Conservation (phyloP, 495 filamentous ascomycete genomes). For the Penicillium turbatum region DNA sequence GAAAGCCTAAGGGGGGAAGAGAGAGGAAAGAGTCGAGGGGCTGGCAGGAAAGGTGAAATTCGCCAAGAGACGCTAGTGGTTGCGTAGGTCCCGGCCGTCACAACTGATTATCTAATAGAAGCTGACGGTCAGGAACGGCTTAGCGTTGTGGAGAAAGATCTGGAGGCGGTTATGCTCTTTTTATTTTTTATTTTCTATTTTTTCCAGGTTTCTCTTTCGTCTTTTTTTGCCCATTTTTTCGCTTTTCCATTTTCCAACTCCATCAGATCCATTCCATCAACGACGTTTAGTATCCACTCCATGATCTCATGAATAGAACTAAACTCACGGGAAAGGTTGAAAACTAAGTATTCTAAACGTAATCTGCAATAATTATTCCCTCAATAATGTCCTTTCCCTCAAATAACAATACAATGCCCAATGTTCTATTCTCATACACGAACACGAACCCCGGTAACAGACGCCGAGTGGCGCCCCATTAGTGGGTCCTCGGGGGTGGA, state of each 20-base stretch:
- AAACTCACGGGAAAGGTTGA: no score
- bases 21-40: constrained; percentile 45
- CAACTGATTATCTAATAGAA: constrained; percentile 29
- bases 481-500: constrained; percentile 24
- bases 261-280: not conserved
- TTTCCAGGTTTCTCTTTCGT: not conserved
- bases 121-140: constrained; percentile 35
- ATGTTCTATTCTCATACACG: not conserved
- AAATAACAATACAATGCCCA: not conserved
- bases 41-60: constrained; percentile 44
- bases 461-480: constrained; percentile 20
- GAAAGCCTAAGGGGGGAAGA: constrained; percentile 25
- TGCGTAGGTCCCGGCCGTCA: constrained; percentile 44
- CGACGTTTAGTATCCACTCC: not conserved
- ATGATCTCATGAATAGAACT: not conserved
- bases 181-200: constrained; percentile 13
- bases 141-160: constrained; percentile 40
- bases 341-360: not conserved
- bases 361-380: no score
- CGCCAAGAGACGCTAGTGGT: constrained; percentile 49
- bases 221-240: not conserved
- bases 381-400: not conserved
- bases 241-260: not conserved
- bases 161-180: constrained; percentile 32
- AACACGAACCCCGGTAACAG: constrained; percentile 20